A percentile compares a stretch with the other conserved stretches of the same genome.
phyloP scores from a whole-genome alignment of 1,284 basidiomycete genomes.

The Neotropicomus parvogracilis region DNA sequence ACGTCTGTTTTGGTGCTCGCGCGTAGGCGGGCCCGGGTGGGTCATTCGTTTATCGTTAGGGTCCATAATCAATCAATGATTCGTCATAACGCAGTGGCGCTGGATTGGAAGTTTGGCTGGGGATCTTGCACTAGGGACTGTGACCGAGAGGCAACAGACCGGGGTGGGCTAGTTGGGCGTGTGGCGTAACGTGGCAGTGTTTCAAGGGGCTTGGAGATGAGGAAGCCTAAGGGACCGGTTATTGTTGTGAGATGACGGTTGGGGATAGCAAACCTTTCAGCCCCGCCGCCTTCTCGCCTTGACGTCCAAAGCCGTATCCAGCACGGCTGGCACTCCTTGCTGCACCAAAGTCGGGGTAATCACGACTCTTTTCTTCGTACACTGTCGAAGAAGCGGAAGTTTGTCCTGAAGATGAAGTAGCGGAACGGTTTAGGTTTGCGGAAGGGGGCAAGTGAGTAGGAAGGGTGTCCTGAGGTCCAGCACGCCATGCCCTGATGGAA shows the following conservation, averaged over 20 bases:
- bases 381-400: slow-evolving; percentile 38
- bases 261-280: slow-evolving; percentile 45
- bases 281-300: slow-evolving; percentile 73
- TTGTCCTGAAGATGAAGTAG: slow-evolving; percentile 29
- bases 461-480: slow-evolving; percentile 50
- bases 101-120: slow-evolving; percentile 30
- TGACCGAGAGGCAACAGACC: slow-evolving; percentile 20
- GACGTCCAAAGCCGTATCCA: slow-evolving; percentile 62
- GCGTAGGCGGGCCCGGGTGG: slow-evolving; percentile 3
- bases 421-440: slow-evolving; percentile 29
- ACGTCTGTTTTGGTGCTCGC: slow-evolving; percentile 17
- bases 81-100: slow-evolving; percentile 29
- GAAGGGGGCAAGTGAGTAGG: slow-evolving; percentile 41
- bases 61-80: slow-evolving; percentile 25
- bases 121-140: slow-evolving; percentile 19
- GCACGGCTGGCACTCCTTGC: slow-evolving; percentile 34
- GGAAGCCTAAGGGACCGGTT: slow-evolving; percentile 35
- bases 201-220: slow-evolving; percentile 56
- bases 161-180: slow-evolving; percentile 31
- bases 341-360: slow-evolving; percentile 30
- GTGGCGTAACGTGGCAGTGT: slow-evolving; percentile 51
- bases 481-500: slow-evolving; percentile 59
- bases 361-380: slow-evolving; percentile 35
- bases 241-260: slow-evolving; percentile 4
- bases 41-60: slow-evolving; percentile 19